Evolutionary conservation across 2,329 filamentous ascomycete genomes (phyloP).

Genomic region (Ophiognomonia clavigignenti-juglandacearum): DNA sequence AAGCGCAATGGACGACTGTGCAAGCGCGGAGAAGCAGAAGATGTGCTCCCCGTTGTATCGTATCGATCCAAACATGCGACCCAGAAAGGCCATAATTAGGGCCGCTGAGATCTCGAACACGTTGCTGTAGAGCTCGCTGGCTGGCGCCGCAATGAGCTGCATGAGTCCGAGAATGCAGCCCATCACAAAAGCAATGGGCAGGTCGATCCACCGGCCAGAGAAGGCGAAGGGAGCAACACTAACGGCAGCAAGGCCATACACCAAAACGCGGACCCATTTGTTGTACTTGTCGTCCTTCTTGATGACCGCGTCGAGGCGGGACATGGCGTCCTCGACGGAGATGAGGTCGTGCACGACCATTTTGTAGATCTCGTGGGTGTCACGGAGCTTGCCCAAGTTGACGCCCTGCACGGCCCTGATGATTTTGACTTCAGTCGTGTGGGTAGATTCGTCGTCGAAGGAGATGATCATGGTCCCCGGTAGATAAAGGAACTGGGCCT

Average conservation of each 20-base stretch:
- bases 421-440: slow-evolving; percentile 77
- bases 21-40: slow-evolving; percentile 68
- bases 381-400: slow-evolving; percentile 68
- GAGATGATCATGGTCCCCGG: slow-evolving; percentile 93
- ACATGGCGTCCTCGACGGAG: slow-evolving; percentile 64
- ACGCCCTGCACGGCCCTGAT: slow-evolving; percentile 65
- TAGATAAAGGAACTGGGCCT: slow-evolving; percentile 84
- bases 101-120: slow-evolving; percentile 45
- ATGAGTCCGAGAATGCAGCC: slow-evolving; percentile 70
- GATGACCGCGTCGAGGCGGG: slow-evolving; percentile 53
- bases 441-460: slow-evolving; percentile 70
- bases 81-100: slow-evolving; percentile 62
- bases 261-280: slow-evolving; percentile 52
- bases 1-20: slow-evolving; percentile 70
- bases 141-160: slow-evolving; percentile 69
- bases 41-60: slow-evolving; percentile 38
- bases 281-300: slow-evolving; percentile 40
- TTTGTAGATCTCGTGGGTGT: slow-evolving; percentile 75
- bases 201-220: slow-evolving; percentile 68
- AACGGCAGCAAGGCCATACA: slow-evolving; percentile 73
- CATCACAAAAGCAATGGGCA: slow-evolving; percentile 71
- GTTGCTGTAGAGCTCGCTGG: slow-evolving; percentile 57
- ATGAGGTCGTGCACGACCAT: slow-evolving; percentile 76
- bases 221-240: slow-evolving; percentile 79
- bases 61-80: slow-evolving; percentile 66